phyloP scores from a whole-genome alignment of 176 grass and related monocot species.

The Rhipidocladum racemiflorum region DNA sequence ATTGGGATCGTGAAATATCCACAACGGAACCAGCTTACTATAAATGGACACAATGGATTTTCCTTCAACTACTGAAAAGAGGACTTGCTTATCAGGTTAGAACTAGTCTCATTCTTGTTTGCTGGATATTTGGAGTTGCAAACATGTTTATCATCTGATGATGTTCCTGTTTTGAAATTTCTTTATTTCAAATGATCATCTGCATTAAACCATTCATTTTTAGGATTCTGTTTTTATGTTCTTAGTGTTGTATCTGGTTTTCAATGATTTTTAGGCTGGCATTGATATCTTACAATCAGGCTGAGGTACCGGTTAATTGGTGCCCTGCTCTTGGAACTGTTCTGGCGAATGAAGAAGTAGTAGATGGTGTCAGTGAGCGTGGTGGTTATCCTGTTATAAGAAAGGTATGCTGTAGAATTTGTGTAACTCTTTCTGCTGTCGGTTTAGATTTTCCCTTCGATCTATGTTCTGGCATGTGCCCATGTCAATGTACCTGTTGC shows the following conservation, averaged over 20 bases:
- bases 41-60: slow-evolving; percentile 99
- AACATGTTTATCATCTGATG: not conserved
- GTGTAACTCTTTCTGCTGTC: not conserved
- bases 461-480: not conserved
- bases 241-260: slow-evolving; percentile 56
- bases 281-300: slow-evolving; percentile 73
- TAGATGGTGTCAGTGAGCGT: slow-evolving; percentile 94
- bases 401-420: slow-evolving; percentile 59
- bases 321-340: slow-evolving; percentile 99
- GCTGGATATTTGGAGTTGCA: not conserved
- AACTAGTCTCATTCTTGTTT: slow-evolving; percentile 5
- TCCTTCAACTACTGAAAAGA: slow-evolving; percentile 91
- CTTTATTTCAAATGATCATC: slow-evolving; percentile 31
- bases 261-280: slow-evolving; percentile 65
- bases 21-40: slow-evolving; percentile 95
- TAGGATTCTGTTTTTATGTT: slow-evolving; percentile 31
- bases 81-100: slow-evolving; percentile 91
- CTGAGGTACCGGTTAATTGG: slow-evolving; percentile 98
- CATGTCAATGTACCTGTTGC: slow-evolving; percentile 15
- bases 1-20: slow-evolving; percentile 91
- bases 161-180: not conserved
- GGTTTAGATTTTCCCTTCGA: not conserved
- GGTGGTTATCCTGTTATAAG: slow-evolving; percentile 87
- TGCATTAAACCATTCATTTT: slow-evolving; percentile 29
- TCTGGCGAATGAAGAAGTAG: slow-evolving; percentile 91